phyloP scores from a whole-genome alignment of 768 basidiomycete genomes.

The Hypholoma fasciculare region DNA sequence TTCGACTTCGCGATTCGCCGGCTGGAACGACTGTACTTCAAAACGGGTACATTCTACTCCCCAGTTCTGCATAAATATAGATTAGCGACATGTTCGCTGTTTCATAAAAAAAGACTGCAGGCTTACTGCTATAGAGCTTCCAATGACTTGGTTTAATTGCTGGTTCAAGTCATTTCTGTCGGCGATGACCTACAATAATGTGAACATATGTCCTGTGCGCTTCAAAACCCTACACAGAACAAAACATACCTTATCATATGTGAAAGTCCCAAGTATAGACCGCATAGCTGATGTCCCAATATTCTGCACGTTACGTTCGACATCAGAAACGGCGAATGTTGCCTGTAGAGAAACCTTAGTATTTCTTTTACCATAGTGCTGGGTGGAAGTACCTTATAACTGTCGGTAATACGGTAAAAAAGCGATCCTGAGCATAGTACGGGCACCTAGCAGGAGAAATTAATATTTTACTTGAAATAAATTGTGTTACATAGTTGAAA shows the following conservation, averaged over 20 bases:
- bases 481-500: not conserved
- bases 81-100: not conserved
- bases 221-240: not conserved
- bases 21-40: slow-evolving; percentile 61
- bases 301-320: slow-evolving; percentile 47
- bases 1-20: slow-evolving; percentile 61
- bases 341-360: slow-evolving; percentile 26
- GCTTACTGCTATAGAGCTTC: slow-evolving; percentile 42
- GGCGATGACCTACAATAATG: slow-evolving; percentile 40
- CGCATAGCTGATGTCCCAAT: slow-evolving; percentile 56
- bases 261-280: slow-evolving; percentile 52
- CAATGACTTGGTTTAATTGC: slow-evolving; percentile 47
- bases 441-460: slow-evolving; percentile 36
- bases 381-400: slow-evolving; percentile 37
- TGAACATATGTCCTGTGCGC: not conserved
- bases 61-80: slow-evolving; percentile 38
- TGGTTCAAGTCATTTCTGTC: slow-evolving; percentile 56
- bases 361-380: not conserved
- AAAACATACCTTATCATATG: slow-evolving; percentile 42
- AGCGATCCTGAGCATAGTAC: slow-evolving; percentile 53
- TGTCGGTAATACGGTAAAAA: slow-evolving; percentile 51
- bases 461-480: not conserved
- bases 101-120: not conserved
- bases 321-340: slow-evolving; percentile 50
- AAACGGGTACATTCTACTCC: slow-evolving; percentile 59